A percentile compares a stretch with the other conserved stretches of the same genome.
These are phyloP conservation scores for Mycosphaerella arachidis DNA, from an alignment of 2,329 filamentous ascomycete species.

Conservation along the genomic window DNA sequence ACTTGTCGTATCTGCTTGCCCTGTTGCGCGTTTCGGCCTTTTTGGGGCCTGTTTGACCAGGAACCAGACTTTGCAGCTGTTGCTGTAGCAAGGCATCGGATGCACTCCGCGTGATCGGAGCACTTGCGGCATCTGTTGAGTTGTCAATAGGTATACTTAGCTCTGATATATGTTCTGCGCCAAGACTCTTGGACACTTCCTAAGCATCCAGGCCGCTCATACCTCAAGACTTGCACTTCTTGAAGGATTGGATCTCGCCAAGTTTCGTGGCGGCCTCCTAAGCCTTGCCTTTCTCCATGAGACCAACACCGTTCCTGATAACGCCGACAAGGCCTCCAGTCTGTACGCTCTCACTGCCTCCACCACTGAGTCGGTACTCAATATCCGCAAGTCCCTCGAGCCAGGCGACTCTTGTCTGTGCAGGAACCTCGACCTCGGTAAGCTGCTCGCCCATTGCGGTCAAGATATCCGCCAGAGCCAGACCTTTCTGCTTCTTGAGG, in stretches of 20 bases:
- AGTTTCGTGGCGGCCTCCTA: background rate
- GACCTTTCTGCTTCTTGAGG: slow-evolving; percentile 76
- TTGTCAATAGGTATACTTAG: background rate
- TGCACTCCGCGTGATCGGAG: background rate
- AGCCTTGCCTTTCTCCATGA: slow-evolving; percentile 47
- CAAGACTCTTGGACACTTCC: background rate
- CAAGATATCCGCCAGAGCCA: slow-evolving; percentile 90
- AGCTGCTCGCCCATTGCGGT: slow-evolving; percentile 81
- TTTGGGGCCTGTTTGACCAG: background rate
- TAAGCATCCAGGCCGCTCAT: background rate
- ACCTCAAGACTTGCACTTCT: background rate
- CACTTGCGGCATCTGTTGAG: background rate
- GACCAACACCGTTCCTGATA: slow-evolving; percentile 77
- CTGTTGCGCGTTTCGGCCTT: background rate
- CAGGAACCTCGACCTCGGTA: slow-evolving; percentile 72
- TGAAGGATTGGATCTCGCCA: background rate
- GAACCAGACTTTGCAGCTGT: background rate
- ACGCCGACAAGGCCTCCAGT: slow-evolving; percentile 91
- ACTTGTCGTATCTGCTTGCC: background rate
- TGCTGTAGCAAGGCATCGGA: background rate
- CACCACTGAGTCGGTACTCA: slow-evolving; percentile 83
- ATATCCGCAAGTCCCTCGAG: slow-evolving; percentile 86
- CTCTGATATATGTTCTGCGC: background rate
- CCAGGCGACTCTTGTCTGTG: slow-evolving; percentile 87
- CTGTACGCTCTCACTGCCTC: slow-evolving; percentile 81